These are phyloP conservation scores for Laguncularia racemosa DNA, from an alignment of 345 rosid species.

Conservation along the genomic window DNA sequence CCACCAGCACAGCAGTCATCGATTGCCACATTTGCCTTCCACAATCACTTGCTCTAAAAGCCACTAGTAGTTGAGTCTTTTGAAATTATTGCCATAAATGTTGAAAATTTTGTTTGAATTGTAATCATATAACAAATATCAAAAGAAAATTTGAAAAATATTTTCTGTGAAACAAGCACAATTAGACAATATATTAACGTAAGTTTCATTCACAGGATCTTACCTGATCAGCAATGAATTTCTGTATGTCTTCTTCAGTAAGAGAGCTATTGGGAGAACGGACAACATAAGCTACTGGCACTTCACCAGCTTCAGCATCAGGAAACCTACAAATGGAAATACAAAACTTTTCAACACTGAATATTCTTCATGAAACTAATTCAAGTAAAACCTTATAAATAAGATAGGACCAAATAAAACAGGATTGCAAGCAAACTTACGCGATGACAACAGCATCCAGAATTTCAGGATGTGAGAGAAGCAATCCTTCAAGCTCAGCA, in stretches of 20 bases:
- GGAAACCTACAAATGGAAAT: slow-evolving; percentile 45
- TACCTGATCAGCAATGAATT: slow-evolving; percentile 78
- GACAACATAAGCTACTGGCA: slow-evolving; percentile 79
- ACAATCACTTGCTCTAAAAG: too few species aligned
- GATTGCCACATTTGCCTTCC: too few species aligned
- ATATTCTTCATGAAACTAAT: not conserved
- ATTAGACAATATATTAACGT: too few species aligned
- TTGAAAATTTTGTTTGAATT: too few species aligned
- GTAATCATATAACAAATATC: too few species aligned
- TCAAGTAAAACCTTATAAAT: not conserved
- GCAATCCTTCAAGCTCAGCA: slow-evolving; percentile 93
- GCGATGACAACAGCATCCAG: slow-evolving; percentile 87
- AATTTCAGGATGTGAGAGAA: slow-evolving; percentile 81
- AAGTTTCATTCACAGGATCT: not conserved
- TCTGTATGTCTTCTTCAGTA: slow-evolving; percentile 53
- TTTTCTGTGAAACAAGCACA: too few species aligned
- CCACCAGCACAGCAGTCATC: too few species aligned
- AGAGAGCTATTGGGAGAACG: slow-evolving; percentile 56
- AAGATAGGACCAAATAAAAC: not conserved
- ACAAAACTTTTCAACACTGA: not conserved
- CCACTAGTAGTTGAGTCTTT: too few species aligned
- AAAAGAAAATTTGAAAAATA: too few species aligned
- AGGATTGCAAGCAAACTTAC: slow-evolving; percentile 35
- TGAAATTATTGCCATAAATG: too few species aligned
- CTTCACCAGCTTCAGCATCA: slow-evolving; percentile 92